Base-by-base conservation (phyloP, 2,329 filamentous ascomycete genomes). In the Scleromitrula shiraiana region DNA sequence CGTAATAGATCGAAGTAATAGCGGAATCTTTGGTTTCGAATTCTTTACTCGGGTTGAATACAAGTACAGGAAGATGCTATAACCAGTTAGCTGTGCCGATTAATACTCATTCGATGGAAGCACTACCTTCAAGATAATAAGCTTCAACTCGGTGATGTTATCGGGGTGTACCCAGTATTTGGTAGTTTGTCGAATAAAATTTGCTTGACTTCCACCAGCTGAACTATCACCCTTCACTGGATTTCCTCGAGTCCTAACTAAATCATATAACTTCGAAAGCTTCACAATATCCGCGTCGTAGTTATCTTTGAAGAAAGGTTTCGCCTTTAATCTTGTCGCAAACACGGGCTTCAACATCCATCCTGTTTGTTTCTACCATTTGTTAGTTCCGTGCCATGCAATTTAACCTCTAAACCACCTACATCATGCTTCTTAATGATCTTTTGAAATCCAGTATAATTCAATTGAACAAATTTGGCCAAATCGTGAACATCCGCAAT, bases 381-480 rank as follows among this genome's bases (percentile, higher is more conserved):
- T 6, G 40, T 60, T 37, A 59, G 53, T 35, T 39, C 2, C 15
- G 27, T 30, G 20, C n/a, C n/a, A 30, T 23, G 27, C 22, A 8
- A 19, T 10, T 24, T 19, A 41, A 6, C 5, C 30, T 17, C 17
- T 19, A 37, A 20, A 15, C 7, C 19, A 41, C 85, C 59, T 68
- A 91, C 87, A 70, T 96, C 93, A 67, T 98, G 93, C 75, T 98
- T 98, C 76, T 98, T 98, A 69, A 98, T 95, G 55, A 98, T 98
- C 75, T 98, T 98, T 73, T 96, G 94, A 66, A 98, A 98, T 5
- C 93, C 93, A 0, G 91, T 97, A 65, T 98, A 98, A 70, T 98
- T 98, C 64, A 98, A 72, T 71, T 96, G 91, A 6, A 95, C 94
- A 66, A 95, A 98, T 70, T 97, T 97, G 67, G 93, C 90, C 51